phyloP scores from a whole-genome alignment of 148 eudicot species.

The Spergularia bocconei region DNA sequence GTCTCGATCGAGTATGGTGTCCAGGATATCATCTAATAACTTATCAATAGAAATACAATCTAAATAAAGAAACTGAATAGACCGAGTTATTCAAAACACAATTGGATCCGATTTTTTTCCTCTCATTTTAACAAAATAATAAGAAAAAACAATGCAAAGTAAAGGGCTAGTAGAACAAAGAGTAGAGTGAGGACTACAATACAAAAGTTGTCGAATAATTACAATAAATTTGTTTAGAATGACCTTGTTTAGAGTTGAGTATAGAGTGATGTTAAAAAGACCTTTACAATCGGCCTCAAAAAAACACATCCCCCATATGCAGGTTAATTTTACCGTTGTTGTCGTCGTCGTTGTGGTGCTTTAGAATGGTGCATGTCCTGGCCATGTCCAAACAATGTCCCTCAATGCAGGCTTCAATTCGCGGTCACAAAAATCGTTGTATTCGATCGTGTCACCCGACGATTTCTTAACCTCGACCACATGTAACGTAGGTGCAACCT shows the following conservation, averaged over 20 bases:
- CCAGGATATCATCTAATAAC: no score
- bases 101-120: no score
- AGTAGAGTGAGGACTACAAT: background rate
- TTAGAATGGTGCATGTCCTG: conserved; percentile 27
- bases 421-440: conserved; percentile 46
- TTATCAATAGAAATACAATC: no score
- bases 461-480: conserved; percentile 76
- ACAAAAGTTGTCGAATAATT: background rate
- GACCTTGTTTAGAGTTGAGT: background rate
- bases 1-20: no score
- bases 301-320: conserved; percentile 3
- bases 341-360: no score
- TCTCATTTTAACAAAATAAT: background rate
- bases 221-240: background rate
- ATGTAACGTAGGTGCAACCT: conserved; percentile 69
- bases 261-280: conserved; percentile 21
- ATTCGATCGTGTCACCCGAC: conserved; percentile 75
- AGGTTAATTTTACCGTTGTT: background rate
- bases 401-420: conserved; percentile 69
- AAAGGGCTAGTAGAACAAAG: background rate
- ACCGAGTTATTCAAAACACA: no score
- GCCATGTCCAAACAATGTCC: conserved; percentile 66
- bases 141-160: background rate
- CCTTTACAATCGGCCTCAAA: background rate
- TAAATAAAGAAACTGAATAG: no score